Evolutionary conservation across 305 asterid genomes (phyloP), one percentile per base, ranked within the genome.

Genomic region (Caryopteris hybrid): DNA sequence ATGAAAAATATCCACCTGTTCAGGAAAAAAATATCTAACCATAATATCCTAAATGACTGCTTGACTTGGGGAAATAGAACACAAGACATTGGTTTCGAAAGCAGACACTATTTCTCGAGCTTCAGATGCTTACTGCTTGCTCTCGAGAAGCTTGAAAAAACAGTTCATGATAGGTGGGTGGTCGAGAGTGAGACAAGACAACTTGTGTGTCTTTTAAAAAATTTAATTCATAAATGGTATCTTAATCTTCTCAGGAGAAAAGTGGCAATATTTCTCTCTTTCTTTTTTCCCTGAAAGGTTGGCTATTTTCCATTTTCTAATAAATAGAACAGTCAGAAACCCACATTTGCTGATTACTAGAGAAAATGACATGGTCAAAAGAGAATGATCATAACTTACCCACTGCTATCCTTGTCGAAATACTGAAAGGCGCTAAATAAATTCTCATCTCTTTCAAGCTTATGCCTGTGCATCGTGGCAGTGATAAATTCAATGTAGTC

Each of bases 401-500:
- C 98, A 64, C 98, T 92, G 64, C 76, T 78, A 78, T 92, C 98
- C 76, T 79, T 80, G 84, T 92, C 98, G 64, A 92, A 92, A 84
- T 75, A 82, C 75, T 85, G 95, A 74, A 92, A 92, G 54, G 98
- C 95, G 69, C 79, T 75, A 62, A 77, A 92, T 42, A 92, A 79
- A 79, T 90, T 85, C 67, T 92, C 98, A 25, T 92, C 97, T 75
- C 89, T 86, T 81, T 92, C 98, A 27, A 92, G 95, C 76, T 78
- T 84, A 74, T 92, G 98, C 61, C 97, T 85, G 77, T 92, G 98
- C 98, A 92, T 92, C 14, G 98, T 92, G n/a, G 97, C 98, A 27
- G 98, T 88, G 64, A 92, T 90, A 63, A 92, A 92, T 76, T 92
- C 98, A 14, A 86, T 83, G 75, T 92, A 92, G 82, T 92, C 98